A percentile compares a stretch with the other conserved stretches of the same genome.
Evolutionary conservation across 345 rosid genomes (phyloP).

Genomic region (Reutealis trisperma): DNA sequence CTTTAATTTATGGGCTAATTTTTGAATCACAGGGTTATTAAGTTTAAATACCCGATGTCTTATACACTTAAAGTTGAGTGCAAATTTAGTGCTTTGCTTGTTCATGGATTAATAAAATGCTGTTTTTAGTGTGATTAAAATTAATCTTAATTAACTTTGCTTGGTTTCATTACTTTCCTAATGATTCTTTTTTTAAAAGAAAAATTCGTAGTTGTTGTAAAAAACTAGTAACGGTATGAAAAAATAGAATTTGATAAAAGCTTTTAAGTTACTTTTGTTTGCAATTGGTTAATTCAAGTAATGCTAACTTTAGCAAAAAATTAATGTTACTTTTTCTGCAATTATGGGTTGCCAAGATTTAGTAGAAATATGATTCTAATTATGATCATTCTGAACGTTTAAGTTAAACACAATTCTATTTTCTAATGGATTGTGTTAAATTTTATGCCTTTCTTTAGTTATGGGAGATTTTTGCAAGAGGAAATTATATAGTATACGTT

Average conservation of each 20-base stretch:
- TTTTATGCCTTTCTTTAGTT: too few species aligned
- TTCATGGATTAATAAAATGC: conserved; percentile 31
- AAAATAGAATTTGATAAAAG: background rate
- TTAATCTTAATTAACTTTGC: too few species aligned
- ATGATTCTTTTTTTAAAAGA: too few species aligned
- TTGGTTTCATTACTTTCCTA: background rate
- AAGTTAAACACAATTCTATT: conserved; percentile 9
- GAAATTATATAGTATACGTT: too few species aligned
- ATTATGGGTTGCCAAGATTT: conserved; percentile 1
- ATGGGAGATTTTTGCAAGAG: too few species aligned
- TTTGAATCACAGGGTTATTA: too few species aligned
- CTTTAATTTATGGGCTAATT: too few species aligned
- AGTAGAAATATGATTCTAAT: background rate
- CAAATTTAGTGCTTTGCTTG: conserved; percentile 30
- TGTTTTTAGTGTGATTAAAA: conserved; percentile 22
- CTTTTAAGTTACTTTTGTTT: background rate
- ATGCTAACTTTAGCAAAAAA: conserved; percentile 7
- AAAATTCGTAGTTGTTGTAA: too few species aligned
- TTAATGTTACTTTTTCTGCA: conserved; percentile 10
- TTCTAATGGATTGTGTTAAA: background rate
- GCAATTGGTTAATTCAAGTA: background rate
- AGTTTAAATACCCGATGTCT: too few species aligned
- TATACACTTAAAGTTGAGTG: too few species aligned
- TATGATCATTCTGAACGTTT: conserved; percentile 3
- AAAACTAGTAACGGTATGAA: conserved; percentile 5